These are phyloP conservation scores for Geotrichum reessii DNA, from an alignment of 1,139 yeast species.

Conservation along the genomic window DNA sequence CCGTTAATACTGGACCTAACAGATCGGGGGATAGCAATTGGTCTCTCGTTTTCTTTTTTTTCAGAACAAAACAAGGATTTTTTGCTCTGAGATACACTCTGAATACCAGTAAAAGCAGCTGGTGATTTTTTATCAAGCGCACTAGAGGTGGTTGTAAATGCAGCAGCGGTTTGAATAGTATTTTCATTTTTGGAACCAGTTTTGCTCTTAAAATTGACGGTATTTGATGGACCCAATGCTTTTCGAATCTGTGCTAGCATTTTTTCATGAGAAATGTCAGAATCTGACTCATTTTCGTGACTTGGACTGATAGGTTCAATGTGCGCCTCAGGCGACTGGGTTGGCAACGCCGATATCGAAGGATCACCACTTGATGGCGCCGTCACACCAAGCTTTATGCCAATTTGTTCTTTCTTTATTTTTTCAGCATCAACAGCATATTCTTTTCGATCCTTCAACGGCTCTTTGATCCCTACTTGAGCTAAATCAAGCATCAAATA, in stretches of 20 bases:
- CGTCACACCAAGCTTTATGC: not conserved
- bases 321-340: not conserved
- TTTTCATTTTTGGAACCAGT: not conserved
- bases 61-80: not conserved
- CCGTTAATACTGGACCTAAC: not conserved
- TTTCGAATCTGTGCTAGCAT: not conserved
- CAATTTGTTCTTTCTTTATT: not conserved
- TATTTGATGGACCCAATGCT: not conserved
- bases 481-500: constrained; percentile 12
- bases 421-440: not conserved
- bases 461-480: not conserved
- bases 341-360: not conserved
- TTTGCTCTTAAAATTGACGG: not conserved
- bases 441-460: not conserved
- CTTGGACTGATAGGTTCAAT: not conserved
- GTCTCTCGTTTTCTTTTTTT: not conserved
- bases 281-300: not conserved
- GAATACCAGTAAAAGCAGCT: not conserved
- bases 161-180: not conserved
- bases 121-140: not conserved
- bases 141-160: not conserved
- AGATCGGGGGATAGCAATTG: not conserved
- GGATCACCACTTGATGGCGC: not conserved
- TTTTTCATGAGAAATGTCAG: not conserved
- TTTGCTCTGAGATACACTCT: not conserved